Conservation (phyloP, 164 flowering plant species). For the Malania oleifera region DNA sequence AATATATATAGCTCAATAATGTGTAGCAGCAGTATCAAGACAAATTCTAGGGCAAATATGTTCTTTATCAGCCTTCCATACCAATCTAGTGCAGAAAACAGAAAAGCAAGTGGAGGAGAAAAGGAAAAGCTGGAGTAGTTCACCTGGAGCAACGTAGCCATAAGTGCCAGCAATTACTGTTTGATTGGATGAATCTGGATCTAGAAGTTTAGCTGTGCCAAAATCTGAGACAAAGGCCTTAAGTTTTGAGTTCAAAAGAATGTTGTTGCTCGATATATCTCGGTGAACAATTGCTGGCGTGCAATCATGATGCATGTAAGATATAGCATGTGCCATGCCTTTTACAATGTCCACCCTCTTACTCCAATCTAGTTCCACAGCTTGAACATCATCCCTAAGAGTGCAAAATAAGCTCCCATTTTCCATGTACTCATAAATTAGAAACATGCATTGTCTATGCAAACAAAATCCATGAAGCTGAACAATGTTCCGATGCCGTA, state of each 20-base stretch:
- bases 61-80: too few relatives aligned
- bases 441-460: slow-evolving; percentile 12
- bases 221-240: slow-evolving; percentile 15
- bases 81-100: too few relatives aligned
- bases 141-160: slow-evolving; percentile 28
- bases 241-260: slow-evolving; percentile 10
- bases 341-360: slow-evolving; percentile 14
- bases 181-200: slow-evolving; percentile 11
- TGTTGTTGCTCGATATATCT: slow-evolving; percentile 16
- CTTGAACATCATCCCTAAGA: slow-evolving; percentile 7
- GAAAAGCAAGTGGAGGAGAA: neutral
- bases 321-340: slow-evolving; percentile 11
- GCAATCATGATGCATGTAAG: slow-evolving; percentile 14
- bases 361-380: slow-evolving; percentile 13
- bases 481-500: slow-evolving; percentile 5
- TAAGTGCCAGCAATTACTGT: neutral
- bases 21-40: too few relatives aligned
- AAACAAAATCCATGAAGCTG: slow-evolving; percentile 13
- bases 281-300: slow-evolving; percentile 13
- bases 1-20: too few relatives aligned
- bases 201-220: slow-evolving; percentile 17
- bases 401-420: slow-evolving; percentile 14
- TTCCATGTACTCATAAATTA: slow-evolving; percentile 16
- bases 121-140: neutral
- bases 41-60: too few relatives aligned